Percentiles rank a stretch among this genome's conserved stretches.
phyloP scores from a whole-genome alignment of 139 green algal species.

The Monoraphidium neglectum region DNA sequence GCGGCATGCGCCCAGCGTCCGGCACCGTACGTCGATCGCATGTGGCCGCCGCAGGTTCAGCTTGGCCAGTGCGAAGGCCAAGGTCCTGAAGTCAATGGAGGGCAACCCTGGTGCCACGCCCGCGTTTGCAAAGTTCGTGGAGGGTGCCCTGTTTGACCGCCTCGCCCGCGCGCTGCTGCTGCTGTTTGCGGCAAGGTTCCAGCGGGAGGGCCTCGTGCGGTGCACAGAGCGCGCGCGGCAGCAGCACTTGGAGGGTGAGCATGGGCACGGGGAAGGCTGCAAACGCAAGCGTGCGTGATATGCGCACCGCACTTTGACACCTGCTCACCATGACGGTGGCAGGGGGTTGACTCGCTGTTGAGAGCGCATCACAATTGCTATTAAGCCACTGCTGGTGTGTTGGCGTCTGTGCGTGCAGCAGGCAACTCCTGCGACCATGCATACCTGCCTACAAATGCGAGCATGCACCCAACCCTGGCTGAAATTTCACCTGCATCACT shows the following conservation, averaged over 20 bases:
- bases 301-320: not conserved
- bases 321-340: not conserved
- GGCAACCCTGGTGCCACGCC: not conserved
- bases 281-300: not conserved
- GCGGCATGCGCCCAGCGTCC: no score
- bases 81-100: slow-evolving; percentile 45
- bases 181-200: slow-evolving; percentile 47
- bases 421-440: no score
- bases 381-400: no score
- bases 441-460: no score
- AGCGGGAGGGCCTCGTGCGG: slow-evolving; percentile 23
- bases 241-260: slow-evolving; percentile 43
- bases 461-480: not conserved
- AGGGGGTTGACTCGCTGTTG: no score
- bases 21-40: no score
- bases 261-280: not conserved
- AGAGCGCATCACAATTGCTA: no score
- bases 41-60: no score
- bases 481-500: not conserved
- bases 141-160: slow-evolving; percentile 40
- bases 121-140: slow-evolving; percentile 44
- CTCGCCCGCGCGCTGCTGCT: slow-evolving; percentile 31
- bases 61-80: slow-evolving; percentile 47
- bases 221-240: slow-evolving; percentile 50
- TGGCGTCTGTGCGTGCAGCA: no score